A percentile compares a stretch with the other conserved stretches of the same genome.
phyloP scores from a whole-genome alignment of 2,329 filamentous ascomycete species.

The Monosporascus ibericus region DNA sequence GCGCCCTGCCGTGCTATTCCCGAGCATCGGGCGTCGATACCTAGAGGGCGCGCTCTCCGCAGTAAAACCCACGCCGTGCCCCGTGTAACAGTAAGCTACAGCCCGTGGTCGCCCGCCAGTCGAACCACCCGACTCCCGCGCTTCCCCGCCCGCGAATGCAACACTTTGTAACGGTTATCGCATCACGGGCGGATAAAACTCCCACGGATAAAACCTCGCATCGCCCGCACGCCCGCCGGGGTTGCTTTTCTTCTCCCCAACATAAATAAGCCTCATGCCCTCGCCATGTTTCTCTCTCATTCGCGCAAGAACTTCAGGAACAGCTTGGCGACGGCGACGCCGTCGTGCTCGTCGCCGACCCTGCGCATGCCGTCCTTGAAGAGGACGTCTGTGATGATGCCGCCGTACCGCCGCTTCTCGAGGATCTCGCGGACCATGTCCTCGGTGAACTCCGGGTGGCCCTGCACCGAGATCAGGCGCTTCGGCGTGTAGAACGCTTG shows the following conservation, averaged over 20 bases:
- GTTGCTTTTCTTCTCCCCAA: no score
- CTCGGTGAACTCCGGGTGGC: slow-evolving; percentile 76
- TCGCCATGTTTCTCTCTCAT: slow-evolving; percentile 12
- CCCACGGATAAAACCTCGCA: no score
- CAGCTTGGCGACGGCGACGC: slow-evolving; percentile 63
- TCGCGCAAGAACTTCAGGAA: slow-evolving; percentile 75
- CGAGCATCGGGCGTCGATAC: neutral
- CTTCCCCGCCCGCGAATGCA: neutral
- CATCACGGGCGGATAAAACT: no score
- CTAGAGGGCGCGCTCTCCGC: no score
- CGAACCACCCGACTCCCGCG: neutral
- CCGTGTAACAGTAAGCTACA: neutral
- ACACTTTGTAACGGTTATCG: no score
- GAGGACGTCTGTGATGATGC: slow-evolving; percentile 63
- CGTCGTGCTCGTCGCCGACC: slow-evolving; percentile 67
- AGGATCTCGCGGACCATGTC: slow-evolving; percentile 67
- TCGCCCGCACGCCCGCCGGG: no score
- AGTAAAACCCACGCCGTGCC: neutral
- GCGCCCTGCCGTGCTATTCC: neutral
- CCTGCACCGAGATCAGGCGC: slow-evolving; percentile 70
- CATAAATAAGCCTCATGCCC: neutral
- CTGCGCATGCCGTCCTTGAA: slow-evolving; percentile 64
- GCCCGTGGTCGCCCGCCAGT: neutral
- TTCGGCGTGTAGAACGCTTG: slow-evolving; percentile 71
- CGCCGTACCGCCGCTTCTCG: slow-evolving; percentile 54